A percentile compares a stretch with the other conserved stretches of the same genome.
Conservation (phyloP, 129 eudicot genomes). For the Lonicera japonica region DNA sequence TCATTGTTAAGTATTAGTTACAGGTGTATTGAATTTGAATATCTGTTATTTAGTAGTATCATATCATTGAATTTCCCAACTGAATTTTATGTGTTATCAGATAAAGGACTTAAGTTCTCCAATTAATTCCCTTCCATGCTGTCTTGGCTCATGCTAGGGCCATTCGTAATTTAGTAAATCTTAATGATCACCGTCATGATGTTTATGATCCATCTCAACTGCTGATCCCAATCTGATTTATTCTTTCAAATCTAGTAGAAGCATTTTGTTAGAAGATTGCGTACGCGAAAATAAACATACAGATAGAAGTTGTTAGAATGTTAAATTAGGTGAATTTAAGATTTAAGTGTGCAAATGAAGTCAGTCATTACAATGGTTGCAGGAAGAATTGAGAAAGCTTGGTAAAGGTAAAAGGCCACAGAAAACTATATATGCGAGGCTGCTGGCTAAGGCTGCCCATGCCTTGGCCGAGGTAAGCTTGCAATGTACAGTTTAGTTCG, state of each 20-base stretch:
- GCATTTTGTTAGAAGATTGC: not conserved
- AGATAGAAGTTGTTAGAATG: too few species aligned
- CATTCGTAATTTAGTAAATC: too few species aligned
- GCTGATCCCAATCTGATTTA: not conserved
- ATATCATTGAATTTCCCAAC: too few species aligned
- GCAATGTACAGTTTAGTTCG: not conserved
- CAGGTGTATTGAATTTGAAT: not conserved
- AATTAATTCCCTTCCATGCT: too few species aligned
- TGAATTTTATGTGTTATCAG: not conserved
- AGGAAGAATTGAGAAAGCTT: slow-evolving; percentile 66
- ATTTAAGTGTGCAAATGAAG: not conserved
- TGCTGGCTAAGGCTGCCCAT: slow-evolving; percentile 91
- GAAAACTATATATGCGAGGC: slow-evolving; percentile 75
- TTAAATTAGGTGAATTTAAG: too few species aligned
- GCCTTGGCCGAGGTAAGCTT: slow-evolving; percentile 82
- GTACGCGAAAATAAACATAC: too few species aligned
- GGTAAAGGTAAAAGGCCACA: slow-evolving; percentile 74
- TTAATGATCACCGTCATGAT: too few species aligned
- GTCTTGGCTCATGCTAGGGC: too few species aligned
- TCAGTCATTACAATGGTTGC: slow-evolving; percentile 23
- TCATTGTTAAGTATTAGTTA: not conserved
- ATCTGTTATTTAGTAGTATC: not conserved
- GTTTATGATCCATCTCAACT: not conserved
- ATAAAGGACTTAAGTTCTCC: not conserved
- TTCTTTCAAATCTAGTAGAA: not conserved